Conservation (phyloP, 139 green algal genomes). For the Picochlorum sp. region DNA sequence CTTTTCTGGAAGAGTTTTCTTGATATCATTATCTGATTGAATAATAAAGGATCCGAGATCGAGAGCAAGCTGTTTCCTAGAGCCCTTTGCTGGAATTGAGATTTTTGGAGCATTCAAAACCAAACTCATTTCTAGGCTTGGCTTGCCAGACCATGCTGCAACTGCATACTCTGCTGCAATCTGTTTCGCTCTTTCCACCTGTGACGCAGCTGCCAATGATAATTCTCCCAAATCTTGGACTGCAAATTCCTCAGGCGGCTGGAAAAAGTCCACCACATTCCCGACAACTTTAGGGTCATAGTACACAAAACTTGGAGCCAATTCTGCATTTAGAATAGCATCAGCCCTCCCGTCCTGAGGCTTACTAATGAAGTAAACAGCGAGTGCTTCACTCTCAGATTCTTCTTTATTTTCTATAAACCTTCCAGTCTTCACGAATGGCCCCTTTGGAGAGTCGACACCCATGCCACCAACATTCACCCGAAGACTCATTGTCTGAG, state of each 20-base stretch:
- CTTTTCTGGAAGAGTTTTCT: constrained; percentile 33
- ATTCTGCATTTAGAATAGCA: constrained; percentile 36
- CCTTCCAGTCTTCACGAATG: constrained; percentile 51
- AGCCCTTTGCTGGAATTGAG: constrained; percentile 32
- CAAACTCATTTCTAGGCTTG: constrained; percentile 46
- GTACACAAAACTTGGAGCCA: constrained; percentile 72
- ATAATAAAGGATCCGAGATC: constrained; percentile 69
- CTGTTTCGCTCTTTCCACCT: constrained; percentile 46
- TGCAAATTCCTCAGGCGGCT: constrained; percentile 25
- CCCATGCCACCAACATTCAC: constrained; percentile 48
- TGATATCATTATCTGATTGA: constrained; percentile 23
- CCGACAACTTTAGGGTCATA: constrained; percentile 51
- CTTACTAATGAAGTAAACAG: constrained; percentile 39
- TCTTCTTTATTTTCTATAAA: background rate
- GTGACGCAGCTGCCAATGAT: constrained; percentile 32
- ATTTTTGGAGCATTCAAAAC: constrained; percentile 81
- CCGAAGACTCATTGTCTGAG: constrained; percentile 34
- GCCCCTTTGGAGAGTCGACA: constrained; percentile 47
- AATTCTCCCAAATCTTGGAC: constrained; percentile 41
- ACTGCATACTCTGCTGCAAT: constrained; percentile 44
- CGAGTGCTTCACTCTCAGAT: constrained; percentile 14
- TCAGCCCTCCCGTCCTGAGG: constrained; percentile 70
- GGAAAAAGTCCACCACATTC: constrained; percentile 68
- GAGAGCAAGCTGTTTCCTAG: constrained; percentile 43
- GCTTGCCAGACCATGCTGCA: constrained; percentile 35